A percentile compares a stretch with the other conserved stretches of the same genome.
Evolutionary conservation across 148 eudicot species (phyloP).

Genomic region (Vaccinium vitisidaea): DNA sequence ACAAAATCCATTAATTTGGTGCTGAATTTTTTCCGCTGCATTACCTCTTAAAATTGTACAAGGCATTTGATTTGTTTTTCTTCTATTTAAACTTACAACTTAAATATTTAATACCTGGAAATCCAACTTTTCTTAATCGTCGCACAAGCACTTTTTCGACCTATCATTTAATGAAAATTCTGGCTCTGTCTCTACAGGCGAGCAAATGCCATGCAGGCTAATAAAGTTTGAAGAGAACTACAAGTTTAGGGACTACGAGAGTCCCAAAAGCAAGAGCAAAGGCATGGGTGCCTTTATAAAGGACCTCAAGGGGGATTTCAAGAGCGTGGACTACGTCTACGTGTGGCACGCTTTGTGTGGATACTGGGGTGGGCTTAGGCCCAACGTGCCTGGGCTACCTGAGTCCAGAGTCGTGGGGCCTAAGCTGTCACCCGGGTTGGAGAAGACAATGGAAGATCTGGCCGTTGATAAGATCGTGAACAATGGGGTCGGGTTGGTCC

Average conservation of each 20-base stretch:
- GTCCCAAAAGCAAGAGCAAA: slow-evolving; percentile 35
- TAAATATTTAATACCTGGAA: too few species aligned
- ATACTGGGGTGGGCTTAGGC: slow-evolving; percentile 92
- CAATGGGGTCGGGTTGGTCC: slow-evolving; percentile 82
- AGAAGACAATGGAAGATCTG: slow-evolving; percentile 85
- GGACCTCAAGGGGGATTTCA: slow-evolving; percentile 69
- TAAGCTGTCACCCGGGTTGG: slow-evolving; percentile 60
- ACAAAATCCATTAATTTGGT: too few species aligned
- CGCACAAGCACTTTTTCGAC: too few species aligned
- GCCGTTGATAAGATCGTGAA: slow-evolving; percentile 91
- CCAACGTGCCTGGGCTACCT: slow-evolving; percentile 56
- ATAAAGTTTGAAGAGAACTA: slow-evolving; percentile 68
- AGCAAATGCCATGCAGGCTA: slow-evolving; percentile 94
- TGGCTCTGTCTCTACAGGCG: not conserved
- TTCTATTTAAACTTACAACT: too few species aligned
- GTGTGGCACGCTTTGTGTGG: slow-evolving; percentile 98
- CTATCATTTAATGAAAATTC: not conserved
- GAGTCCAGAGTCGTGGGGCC: slow-evolving; percentile 53
- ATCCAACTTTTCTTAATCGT: too few species aligned
- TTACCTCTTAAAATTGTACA: too few species aligned
- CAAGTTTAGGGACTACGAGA: slow-evolving; percentile 76
- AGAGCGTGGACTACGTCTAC: slow-evolving; percentile 74
- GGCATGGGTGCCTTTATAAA: slow-evolving; percentile 80
- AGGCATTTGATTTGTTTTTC: too few species aligned
- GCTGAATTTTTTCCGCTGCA: too few species aligned